Conservation (phyloP, 129 eudicot genomes). For the Gnaphalium uliginosum region DNA sequence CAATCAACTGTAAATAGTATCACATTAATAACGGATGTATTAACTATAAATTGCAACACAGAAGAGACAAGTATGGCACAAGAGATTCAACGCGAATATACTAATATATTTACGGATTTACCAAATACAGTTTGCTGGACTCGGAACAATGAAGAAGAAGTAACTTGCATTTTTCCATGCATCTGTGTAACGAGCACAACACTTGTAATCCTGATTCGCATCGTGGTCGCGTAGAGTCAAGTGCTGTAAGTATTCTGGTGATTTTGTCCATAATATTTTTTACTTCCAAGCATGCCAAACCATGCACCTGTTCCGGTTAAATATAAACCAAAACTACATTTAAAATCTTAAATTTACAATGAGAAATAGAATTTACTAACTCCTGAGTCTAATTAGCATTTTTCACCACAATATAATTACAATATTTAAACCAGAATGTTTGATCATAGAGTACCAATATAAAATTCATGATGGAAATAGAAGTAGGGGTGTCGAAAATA, state of each 20-base stretch:
- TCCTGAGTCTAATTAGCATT: neutral
- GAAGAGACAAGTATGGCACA: no score
- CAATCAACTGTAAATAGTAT: neutral
- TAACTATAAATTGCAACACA: neutral
- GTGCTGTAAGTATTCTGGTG: conserved; percentile 28
- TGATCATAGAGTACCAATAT: no score
- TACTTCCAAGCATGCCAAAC: conserved; percentile 36
- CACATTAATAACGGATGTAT: neutral
- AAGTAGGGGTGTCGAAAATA: no score
- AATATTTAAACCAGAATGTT: no score
- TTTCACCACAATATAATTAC: no score
- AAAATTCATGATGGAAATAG: no score
- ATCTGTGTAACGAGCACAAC: conserved; percentile 24
- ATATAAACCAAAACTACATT: neutral
- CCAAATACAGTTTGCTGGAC: conserved; percentile 47
- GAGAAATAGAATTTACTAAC: no score
- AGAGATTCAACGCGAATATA: neutral
- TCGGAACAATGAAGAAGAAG: conserved; percentile 41
- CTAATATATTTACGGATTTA: no score
- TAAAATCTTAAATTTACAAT: no score
- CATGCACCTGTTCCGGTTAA: conserved; percentile 31
- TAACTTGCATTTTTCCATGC: conserved; percentile 29
- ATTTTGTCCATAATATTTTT: conserved; percentile 23
- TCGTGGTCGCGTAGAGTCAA: conserved; percentile 42
- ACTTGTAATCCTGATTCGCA: conserved; percentile 34